A percentile compares a stretch with the other conserved stretches of the same genome.
Evolutionary conservation across 2,329 filamentous ascomycete species (phyloP).

Genomic region (Beauveria pseudobassiana): DNA sequence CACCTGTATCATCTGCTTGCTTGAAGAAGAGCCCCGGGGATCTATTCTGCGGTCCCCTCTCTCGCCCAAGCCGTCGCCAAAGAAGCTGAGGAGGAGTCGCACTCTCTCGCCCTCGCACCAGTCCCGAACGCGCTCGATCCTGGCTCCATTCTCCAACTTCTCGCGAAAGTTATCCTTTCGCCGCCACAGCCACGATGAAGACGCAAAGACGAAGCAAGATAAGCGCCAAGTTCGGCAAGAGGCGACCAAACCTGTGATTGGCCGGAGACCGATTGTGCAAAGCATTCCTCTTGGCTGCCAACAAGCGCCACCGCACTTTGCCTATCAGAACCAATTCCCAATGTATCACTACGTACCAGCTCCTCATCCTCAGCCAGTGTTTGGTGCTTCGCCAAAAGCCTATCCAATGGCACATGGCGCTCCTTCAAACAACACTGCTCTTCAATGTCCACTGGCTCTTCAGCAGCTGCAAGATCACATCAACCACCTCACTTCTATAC

Average conservation of each 20-base stretch:
- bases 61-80: background rate
- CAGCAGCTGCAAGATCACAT: background rate
- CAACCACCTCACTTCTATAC: background rate
- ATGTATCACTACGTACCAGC: background rate
- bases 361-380: background rate
- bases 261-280: background rate
- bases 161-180: background rate
- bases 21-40: background rate
- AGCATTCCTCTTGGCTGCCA: background rate
- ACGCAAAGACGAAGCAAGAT: background rate
- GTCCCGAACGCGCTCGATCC: background rate
- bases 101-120: slow-evolving; percentile 4
- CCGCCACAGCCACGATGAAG: background rate
- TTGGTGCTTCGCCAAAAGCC: background rate
- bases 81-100: slow-evolving; percentile 1
- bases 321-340: background rate
- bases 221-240: background rate
- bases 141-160: background rate
- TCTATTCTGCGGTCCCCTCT: background rate
- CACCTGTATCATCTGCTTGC: background rate
- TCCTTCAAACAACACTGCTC: background rate
- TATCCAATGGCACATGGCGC: background rate
- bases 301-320: background rate
- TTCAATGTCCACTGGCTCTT: background rate
- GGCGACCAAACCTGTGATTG: background rate